Conservation (phyloP, 352 stramenopile species). For the Phytophthora ramorum region DNA sequence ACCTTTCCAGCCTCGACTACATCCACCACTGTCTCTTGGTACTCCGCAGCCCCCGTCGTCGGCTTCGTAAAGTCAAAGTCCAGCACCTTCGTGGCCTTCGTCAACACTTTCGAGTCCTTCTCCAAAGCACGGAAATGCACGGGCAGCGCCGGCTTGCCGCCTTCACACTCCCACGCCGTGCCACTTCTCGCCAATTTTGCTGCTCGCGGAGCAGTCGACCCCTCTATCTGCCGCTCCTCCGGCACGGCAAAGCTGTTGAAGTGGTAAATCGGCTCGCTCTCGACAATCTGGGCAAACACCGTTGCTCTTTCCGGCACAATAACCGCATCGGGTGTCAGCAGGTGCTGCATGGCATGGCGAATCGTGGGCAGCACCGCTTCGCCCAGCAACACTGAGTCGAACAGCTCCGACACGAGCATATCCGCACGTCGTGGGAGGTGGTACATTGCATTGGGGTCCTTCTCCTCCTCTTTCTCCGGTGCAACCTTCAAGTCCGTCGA, state of each 20-base stretch:
- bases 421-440: slow-evolving; percentile 80
- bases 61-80: slow-evolving; percentile 73
- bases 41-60: slow-evolving; percentile 23
- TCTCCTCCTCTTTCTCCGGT: slow-evolving; percentile 12
- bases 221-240: slow-evolving; percentile 12
- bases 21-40: slow-evolving; percentile 51
- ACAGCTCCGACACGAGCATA: slow-evolving; percentile 94
- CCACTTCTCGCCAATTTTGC: slow-evolving; percentile 62
- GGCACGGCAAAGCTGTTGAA: slow-evolving; percentile 66
- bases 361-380: slow-evolving; percentile 90
- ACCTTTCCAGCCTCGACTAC: slow-evolving; percentile 43
- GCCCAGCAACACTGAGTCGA: slow-evolving; percentile 91
- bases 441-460: slow-evolving; percentile 21
- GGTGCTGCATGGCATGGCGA: slow-evolving; percentile 70
- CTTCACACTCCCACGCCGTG: slow-evolving; percentile 65
- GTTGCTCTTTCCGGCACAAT: slow-evolving; percentile 76
- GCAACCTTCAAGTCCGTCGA: slow-evolving; percentile 75
- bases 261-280: slow-evolving; percentile 70
- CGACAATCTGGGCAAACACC: slow-evolving; percentile 75
- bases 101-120: slow-evolving; percentile 49
- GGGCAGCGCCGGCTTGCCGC: slow-evolving; percentile 64
- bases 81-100: slow-evolving; percentile 50
- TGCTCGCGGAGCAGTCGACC: neutral
- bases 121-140: slow-evolving; percentile 66
- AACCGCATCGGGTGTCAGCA: slow-evolving; percentile 61